Conservation (phyloP, 495 filamentous ascomycete species). For the Apodospora peruviana region DNA sequence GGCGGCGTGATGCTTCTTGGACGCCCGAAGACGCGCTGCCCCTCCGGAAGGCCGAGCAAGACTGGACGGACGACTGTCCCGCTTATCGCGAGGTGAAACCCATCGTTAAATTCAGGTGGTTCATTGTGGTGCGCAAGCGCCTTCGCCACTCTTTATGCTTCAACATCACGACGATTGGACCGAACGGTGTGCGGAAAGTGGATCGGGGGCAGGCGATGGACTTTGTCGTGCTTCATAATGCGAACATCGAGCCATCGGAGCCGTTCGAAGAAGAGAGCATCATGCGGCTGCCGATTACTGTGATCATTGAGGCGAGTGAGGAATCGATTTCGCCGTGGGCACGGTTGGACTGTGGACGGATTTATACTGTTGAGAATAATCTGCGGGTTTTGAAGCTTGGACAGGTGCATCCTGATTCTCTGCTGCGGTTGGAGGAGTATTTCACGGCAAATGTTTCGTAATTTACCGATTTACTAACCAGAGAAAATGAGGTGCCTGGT, state of each 20-base stretch:
- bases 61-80: slow-evolving; percentile 11
- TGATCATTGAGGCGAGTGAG: slow-evolving; percentile 25
- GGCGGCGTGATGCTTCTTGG: too few species aligned
- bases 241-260: slow-evolving; percentile 13
- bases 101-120: slow-evolving; percentile 25
- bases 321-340: slow-evolving; percentile 26
- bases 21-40: not conserved
- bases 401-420: slow-evolving; percentile 18
- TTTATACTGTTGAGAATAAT: slow-evolving; percentile 30
- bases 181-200: slow-evolving; percentile 1
- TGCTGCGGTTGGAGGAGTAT: slow-evolving; percentile 20
- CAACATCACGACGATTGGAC: slow-evolving; percentile 20
- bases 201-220: slow-evolving; percentile 8
- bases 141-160: slow-evolving; percentile 28
- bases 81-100: slow-evolving; percentile 15
- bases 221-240: slow-evolving; percentile 22
- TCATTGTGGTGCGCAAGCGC: slow-evolving; percentile 25
- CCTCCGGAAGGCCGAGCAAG: slow-evolving; percentile 6
- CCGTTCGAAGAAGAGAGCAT: slow-evolving; percentile 21
- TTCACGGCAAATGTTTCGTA: slow-evolving; percentile 13
- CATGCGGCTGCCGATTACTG: slow-evolving; percentile 15
- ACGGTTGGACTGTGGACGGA: slow-evolving; percentile 23
- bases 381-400: slow-evolving; percentile 26
- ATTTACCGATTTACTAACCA: too few species aligned
- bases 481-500: too few species aligned